phyloP scores from a whole-genome alignment of 2,329 filamentous ascomycete genomes.

The Hirsutella thompsonii region DNA sequence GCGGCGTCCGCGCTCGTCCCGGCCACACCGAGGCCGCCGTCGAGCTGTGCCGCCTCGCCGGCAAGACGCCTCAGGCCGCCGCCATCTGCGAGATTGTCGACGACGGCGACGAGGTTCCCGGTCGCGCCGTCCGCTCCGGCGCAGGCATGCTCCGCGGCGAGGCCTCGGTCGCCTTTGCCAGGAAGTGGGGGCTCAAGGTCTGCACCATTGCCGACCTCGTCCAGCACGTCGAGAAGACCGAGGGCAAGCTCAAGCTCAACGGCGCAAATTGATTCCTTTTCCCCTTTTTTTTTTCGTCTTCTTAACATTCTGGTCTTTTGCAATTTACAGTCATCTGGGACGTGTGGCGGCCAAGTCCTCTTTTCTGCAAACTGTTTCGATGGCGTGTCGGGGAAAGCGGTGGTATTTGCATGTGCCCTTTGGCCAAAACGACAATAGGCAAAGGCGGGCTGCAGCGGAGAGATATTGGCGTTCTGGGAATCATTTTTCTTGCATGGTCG shows the following conservation, averaged over 20 bases:
- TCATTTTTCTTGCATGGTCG: no score
- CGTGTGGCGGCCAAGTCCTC: no score
- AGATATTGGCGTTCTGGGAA: no score
- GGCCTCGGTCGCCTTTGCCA: conserved; percentile 77
- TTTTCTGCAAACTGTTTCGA: no score
- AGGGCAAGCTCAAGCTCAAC: conserved; percentile 39
- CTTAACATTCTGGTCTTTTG: no score
- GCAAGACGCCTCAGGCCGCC: conserved; percentile 60
- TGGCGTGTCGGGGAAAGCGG: no score
- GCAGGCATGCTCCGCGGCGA: conserved; percentile 90
- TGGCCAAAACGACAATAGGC: no score
- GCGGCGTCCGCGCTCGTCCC: no score
- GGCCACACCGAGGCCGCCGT: conserved; percentile 91
- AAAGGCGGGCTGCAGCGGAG: no score
- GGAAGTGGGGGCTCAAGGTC: conserved; percentile 78
- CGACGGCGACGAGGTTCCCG: conserved; percentile 61
- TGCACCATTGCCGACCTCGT: conserved; percentile 93
- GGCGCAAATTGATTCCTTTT: conserved; percentile 13
- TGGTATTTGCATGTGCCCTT: no score
- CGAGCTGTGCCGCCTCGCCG: conserved; percentile 78
- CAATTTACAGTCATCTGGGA: no score
- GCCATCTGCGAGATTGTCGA: conserved; percentile 90
- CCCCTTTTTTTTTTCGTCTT: no score
- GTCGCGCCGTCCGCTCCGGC: conserved; percentile 49
- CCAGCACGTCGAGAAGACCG: conserved; percentile 61